Evolutionary conservation across 2,329 filamentous ascomycete genomes (phyloP).

Genomic region (Eurotiales sp.): DNA sequence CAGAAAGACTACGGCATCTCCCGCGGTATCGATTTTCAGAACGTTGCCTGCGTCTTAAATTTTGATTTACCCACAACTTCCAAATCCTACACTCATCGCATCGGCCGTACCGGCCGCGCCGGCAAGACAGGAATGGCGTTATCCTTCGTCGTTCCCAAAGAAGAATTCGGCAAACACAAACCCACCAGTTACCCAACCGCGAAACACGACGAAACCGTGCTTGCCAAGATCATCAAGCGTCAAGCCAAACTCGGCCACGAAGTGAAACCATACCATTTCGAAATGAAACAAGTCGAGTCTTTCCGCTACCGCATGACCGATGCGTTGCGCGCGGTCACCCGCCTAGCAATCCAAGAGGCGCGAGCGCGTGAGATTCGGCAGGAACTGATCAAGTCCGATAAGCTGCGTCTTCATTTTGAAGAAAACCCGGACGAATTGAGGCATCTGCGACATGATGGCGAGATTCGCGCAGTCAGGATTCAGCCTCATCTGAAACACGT

Average conservation of each 20-base stretch:
- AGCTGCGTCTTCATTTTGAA: conserved; percentile 91
- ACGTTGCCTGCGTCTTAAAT: conserved; percentile 91
- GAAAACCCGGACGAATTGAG: conserved; percentile 89
- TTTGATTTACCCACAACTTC: conserved; percentile 88
- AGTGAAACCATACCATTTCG: conserved; percentile 87
- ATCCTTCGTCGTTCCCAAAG: conserved; percentile 85
- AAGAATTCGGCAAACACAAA: conserved; percentile 82
- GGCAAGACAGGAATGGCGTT: conserved; percentile 90
- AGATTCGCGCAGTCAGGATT: conserved; percentile 75
- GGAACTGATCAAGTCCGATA: conserved; percentile 89
- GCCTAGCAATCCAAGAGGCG: conserved; percentile 84
- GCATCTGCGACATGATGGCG: conserved; percentile 85
- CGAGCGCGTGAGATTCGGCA: conserved; percentile 81
- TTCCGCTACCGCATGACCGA: conserved; percentile 96
- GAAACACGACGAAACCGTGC: conserved; percentile 78
- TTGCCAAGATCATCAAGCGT: conserved; percentile 73
- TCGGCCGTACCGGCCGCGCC: conserved; percentile 87
- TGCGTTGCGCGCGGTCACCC: conserved; percentile 83
- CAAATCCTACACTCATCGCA: conserved; percentile 94
- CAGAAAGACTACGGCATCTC: conserved; percentile 95
- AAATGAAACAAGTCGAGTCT: conserved; percentile 88
- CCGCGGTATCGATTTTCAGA: conserved; percentile 93
- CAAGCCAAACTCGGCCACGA: conserved; percentile 76
- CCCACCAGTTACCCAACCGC: conserved; percentile 72
- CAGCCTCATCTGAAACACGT: conserved; percentile 92